Conservation (phyloP, 257 asterid species). For the Prunella vulgaris region DNA sequence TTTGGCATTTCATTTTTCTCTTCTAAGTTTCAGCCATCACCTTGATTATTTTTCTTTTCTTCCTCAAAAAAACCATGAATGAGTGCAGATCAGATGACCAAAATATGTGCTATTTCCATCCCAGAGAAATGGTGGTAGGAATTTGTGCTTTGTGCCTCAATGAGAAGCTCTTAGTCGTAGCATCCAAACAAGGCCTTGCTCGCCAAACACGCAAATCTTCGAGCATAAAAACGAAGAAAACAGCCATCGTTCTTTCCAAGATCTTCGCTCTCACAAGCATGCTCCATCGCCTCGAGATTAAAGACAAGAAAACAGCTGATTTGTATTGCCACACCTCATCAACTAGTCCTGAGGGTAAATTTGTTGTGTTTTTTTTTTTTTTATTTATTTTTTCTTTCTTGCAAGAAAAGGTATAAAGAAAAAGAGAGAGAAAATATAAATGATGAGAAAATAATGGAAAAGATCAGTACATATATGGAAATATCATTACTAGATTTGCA, state of each 20-base stretch:
- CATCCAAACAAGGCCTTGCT: constrained; percentile 37
- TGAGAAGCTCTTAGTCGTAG: constrained; percentile 60
- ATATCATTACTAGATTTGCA: no score
- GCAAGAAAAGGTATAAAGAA: neutral
- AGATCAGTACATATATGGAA: neutral
- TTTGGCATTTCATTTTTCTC: neutral
- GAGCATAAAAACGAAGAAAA: constrained; percentile 4
- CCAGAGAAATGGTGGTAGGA: constrained; percentile 56
- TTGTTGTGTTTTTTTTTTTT: neutral
- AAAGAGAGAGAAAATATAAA: neutral
- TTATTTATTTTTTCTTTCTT: neutral
- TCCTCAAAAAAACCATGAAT: constrained; percentile 17
- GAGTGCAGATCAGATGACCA: constrained; percentile 30
- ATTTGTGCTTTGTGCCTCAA: constrained; percentile 77
- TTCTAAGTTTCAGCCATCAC: neutral
- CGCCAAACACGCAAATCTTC: constrained; percentile 7
- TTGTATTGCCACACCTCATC: constrained; percentile 28
- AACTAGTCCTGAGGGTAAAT: constrained; percentile 71
- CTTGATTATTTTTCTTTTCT: neutral
- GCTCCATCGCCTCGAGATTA: constrained; percentile 48
- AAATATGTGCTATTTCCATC: constrained; percentile 57
- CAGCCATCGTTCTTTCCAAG: constrained; percentile 40
- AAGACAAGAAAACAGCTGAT: constrained; percentile 30
- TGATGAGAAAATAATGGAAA: no score
- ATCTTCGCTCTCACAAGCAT: constrained; percentile 53